Conservation (phyloP, 257 asterid species). For the Rauvolfia tetraphylla region DNA sequence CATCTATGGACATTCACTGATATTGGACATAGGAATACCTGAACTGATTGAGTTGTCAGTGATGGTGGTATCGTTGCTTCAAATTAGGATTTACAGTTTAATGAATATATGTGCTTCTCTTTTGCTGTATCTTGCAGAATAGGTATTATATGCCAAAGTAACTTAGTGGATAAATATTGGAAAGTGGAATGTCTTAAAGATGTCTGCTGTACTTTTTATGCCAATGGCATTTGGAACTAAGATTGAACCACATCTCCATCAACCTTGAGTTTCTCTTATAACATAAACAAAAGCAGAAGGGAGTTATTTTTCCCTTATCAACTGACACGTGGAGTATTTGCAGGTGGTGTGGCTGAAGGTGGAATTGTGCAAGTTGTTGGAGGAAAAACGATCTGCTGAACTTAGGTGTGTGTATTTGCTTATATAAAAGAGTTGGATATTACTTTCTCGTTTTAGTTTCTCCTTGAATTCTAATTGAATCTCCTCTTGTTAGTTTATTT, state of each 20-base stretch:
- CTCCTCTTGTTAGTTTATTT: background rate
- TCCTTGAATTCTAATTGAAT: background rate
- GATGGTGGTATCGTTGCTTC: background rate
- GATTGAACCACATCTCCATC: background rate
- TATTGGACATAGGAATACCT: background rate
- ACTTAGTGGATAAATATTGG: background rate
- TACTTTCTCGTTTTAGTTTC: background rate
- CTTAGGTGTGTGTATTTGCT: constrained; percentile 51
- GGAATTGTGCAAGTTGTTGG: constrained; percentile 81
- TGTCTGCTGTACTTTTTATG: background rate
- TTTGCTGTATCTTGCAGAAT: background rate
- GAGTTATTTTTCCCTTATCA: background rate
- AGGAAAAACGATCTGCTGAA: constrained; percentile 86
- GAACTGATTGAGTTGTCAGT: background rate
- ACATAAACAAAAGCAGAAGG: background rate
- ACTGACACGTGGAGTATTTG: constrained; percentile 11
- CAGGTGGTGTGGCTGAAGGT: constrained; percentile 91
- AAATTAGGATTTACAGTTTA: background rate
- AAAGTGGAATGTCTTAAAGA: background rate
- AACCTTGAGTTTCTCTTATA: background rate
- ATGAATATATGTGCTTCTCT: background rate
- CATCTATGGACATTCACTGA: background rate
- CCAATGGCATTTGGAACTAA: background rate
- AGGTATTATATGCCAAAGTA: background rate
- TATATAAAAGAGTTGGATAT: background rate